A percentile compares a stretch with the other conserved stretches of the same genome.
Evolutionary conservation across 1,284 basidiomycete genomes (phyloP).

Genomic region (Ceratobasidium sp.): DNA sequence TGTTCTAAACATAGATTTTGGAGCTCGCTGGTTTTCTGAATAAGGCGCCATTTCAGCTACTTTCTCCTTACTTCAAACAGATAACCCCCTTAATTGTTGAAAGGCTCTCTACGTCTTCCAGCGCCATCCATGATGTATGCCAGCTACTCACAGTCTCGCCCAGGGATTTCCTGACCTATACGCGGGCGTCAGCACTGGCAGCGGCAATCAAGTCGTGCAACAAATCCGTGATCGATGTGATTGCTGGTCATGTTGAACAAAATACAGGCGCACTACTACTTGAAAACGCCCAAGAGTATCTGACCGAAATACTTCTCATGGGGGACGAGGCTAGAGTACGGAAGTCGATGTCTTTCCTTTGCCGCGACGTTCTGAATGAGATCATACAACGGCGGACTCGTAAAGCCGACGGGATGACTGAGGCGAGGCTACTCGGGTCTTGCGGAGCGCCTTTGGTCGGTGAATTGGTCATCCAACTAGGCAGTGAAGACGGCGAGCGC

Average conservation of each 20-base stretch:
- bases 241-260: constrained; percentile 57
- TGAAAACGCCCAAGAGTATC: constrained; percentile 65
- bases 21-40: constrained; percentile 62
- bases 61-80: constrained; percentile 71
- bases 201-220: constrained; percentile 68
- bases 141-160: constrained; percentile 63
- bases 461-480: constrained; percentile 75
- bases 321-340: constrained; percentile 60
- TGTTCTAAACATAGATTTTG: constrained; percentile 58
- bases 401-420: constrained; percentile 56
- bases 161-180: constrained; percentile 70
- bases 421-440: constrained; percentile 60
- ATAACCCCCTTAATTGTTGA: constrained; percentile 71
- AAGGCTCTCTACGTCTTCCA: constrained; percentile 64
- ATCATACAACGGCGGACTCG: constrained; percentile 49
- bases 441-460: constrained; percentile 71
- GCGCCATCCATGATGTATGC: constrained; percentile 65
- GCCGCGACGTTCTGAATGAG: constrained; percentile 56
- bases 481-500: constrained; percentile 62
- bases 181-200: constrained; percentile 71
- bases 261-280: constrained; percentile 63
- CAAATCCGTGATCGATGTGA: constrained; percentile 52
- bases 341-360: constrained; percentile 67
- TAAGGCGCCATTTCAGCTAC: constrained; percentile 70
- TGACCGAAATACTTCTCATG: constrained; percentile 74